Conservation (phyloP, 2,329 filamentous ascomycete genomes). For the Dactylella cylindrospora region DNA sequence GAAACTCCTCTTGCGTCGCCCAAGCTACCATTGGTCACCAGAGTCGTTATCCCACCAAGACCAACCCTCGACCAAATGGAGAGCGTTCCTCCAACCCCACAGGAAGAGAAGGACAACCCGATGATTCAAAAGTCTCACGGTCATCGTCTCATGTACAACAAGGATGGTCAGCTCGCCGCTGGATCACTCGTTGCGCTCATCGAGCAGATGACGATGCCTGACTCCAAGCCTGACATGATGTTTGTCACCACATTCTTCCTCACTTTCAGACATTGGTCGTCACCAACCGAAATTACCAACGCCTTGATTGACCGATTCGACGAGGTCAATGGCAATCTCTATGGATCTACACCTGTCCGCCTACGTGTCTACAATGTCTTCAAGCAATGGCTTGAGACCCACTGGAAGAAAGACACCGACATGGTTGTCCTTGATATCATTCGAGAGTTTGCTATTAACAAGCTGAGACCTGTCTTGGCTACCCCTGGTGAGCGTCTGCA, state of each 20-base stretch:
- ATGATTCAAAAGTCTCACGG: slow-evolving; percentile 83
- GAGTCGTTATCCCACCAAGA: slow-evolving; percentile 5
- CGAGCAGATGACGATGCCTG: slow-evolving; percentile 90
- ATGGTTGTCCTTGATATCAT: slow-evolving; percentile 74
- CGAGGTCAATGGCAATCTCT: slow-evolving; percentile 76
- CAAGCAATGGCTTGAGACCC: slow-evolving; percentile 95
- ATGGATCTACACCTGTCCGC: slow-evolving; percentile 73
- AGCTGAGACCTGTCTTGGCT: slow-evolving; percentile 68
- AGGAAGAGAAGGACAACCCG: slow-evolving; percentile 14
- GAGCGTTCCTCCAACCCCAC: slow-evolving; percentile 21
- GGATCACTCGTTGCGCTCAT: slow-evolving; percentile 86
- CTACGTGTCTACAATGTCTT: slow-evolving; percentile 93
- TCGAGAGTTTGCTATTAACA: slow-evolving; percentile 73
- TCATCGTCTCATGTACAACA: slow-evolving; percentile 88
- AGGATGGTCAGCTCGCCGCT: slow-evolving; percentile 90
- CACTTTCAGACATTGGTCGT: slow-evolving; percentile 90
- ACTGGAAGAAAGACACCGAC: slow-evolving; percentile 86
- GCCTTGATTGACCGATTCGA: slow-evolving; percentile 88
- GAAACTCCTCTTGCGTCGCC: slow-evolving; percentile 39
- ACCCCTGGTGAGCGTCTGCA: slow-evolving; percentile 76
- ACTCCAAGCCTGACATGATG: slow-evolving; percentile 84
- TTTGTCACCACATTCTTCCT: slow-evolving; percentile 96
- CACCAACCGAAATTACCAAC: slow-evolving; percentile 74
- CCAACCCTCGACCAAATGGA: slow-evolving; percentile 1
- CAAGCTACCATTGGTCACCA: slow-evolving; percentile 7